A percentile compares a stretch with the other conserved stretches of the same genome.
These are phyloP conservation scores for Lasiodiplodia sp. DNA, from an alignment of 2,329 filamentous ascomycete genomes.

Conservation along the genomic window DNA sequence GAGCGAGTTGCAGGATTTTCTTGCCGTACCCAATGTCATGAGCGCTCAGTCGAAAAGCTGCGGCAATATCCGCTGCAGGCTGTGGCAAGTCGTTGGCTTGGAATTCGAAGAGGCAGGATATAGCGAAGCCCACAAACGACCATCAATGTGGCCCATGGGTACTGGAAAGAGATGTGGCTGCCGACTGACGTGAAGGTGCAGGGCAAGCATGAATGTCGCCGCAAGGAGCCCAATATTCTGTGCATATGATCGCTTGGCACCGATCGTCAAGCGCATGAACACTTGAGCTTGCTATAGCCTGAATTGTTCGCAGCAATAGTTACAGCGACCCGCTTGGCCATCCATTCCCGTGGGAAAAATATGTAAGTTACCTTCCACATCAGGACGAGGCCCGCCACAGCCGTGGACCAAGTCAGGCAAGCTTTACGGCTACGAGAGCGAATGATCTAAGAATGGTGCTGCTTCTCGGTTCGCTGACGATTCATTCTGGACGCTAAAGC, in stretches of 20 bases:
- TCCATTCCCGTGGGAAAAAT: slow-evolving; percentile 2
- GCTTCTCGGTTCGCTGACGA: slow-evolving; percentile 3
- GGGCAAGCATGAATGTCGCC: slow-evolving; percentile 11
- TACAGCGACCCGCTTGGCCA: slow-evolving; percentile 12
- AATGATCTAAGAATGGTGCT: neutral
- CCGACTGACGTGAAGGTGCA: neutral
- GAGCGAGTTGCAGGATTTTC: neutral
- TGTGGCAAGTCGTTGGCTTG: slow-evolving; percentile 8
- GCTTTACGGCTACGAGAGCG: neutral
- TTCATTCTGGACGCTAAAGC: slow-evolving; percentile 3
- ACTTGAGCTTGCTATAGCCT: slow-evolving; percentile 9
- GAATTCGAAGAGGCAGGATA: neutral
- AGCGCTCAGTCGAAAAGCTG: neutral
- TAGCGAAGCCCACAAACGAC: neutral
- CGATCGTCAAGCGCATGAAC: neutral
- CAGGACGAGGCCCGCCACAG: slow-evolving; percentile 3
- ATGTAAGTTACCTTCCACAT: slow-evolving; percentile 17
- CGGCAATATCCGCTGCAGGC: neutral
- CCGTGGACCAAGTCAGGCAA: slow-evolving; percentile 1
- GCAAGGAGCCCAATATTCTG: slow-evolving; percentile 7
- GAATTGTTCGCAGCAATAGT: slow-evolving; percentile 24
- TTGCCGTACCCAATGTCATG: neutral
- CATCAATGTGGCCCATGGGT: neutral
- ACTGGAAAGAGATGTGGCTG: neutral
- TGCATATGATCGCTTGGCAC: neutral